Conservation (phyloP, 2,329 filamentous ascomycete genomes). For the Xenoacremonium recifei region DNA sequence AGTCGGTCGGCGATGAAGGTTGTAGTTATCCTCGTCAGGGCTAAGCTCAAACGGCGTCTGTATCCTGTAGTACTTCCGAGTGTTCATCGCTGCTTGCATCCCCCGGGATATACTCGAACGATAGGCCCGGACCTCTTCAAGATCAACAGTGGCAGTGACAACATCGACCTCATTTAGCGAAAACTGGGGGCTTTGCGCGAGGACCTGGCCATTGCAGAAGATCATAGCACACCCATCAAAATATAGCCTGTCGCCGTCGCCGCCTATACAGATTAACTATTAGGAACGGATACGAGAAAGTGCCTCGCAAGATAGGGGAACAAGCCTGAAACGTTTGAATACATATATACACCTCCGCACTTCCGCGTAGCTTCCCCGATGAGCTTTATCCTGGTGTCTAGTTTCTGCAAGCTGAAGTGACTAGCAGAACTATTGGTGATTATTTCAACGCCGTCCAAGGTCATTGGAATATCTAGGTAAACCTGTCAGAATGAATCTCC, state of each 20-base stretch:
- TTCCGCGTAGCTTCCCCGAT: slow-evolving; percentile 66
- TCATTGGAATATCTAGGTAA: slow-evolving; percentile 8
- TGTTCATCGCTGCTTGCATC: slow-evolving; percentile 49
- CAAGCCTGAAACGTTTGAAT: slow-evolving; percentile 27
- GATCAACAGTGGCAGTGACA: slow-evolving; percentile 62
- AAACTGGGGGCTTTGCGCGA: slow-evolving; percentile 64
- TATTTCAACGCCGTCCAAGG: slow-evolving; percentile 64
- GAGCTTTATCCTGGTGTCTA: slow-evolving; percentile 61
- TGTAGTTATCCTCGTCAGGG: slow-evolving; percentile 30
- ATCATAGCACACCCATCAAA: slow-evolving; percentile 58
- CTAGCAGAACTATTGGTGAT: slow-evolving; percentile 58
- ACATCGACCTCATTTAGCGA: slow-evolving; percentile 60
- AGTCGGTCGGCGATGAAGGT: slow-evolving; percentile 26
- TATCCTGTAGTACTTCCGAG: slow-evolving; percentile 17
- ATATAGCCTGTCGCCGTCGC: slow-evolving; percentile 61
- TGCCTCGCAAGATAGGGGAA: not conserved
- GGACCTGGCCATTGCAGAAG: slow-evolving; percentile 59
- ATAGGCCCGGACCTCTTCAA: slow-evolving; percentile 68
- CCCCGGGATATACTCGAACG: slow-evolving; percentile 55
- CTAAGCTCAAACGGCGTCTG: slow-evolving; percentile 26
- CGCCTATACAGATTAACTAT: not conserved
- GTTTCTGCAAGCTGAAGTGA: slow-evolving; percentile 59
- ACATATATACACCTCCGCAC: slow-evolving; percentile 56
- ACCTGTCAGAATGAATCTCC: not conserved
- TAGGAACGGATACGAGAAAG: not conserved